Percentiles rank a stretch among this genome's conserved stretches.
phyloP scores from a whole-genome alignment of 495 filamentous ascomycete genomes.

The Tuber borchii region DNA sequence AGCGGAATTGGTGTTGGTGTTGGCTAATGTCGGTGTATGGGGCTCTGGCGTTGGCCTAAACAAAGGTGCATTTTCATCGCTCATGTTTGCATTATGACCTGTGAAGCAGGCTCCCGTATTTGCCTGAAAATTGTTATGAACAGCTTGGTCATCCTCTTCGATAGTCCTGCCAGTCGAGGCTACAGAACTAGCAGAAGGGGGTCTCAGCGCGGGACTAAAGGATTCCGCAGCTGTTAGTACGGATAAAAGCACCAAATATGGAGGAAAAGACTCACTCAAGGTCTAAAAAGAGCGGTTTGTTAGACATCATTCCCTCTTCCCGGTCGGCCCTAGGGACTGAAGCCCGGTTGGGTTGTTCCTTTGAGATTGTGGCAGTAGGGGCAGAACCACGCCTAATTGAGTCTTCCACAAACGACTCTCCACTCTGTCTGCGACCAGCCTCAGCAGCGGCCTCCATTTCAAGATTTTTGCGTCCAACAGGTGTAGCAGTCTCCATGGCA shows the following conservation, averaged over 20 bases:
- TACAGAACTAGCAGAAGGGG: conserved; percentile 25
- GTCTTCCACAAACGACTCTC: conserved; percentile 9
- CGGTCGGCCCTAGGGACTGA: conserved; percentile 7
- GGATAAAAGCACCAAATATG: conserved; percentile 11
- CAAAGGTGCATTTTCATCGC: conserved; percentile 12
- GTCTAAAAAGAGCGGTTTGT: conserved; percentile 12
- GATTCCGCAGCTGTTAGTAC: conserved; percentile 15
- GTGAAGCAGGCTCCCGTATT: conserved; percentile 11
- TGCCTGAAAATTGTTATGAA: not conserved
- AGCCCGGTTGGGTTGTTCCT: conserved; percentile 5
- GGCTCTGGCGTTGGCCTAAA: conserved; percentile 31
- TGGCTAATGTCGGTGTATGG: conserved; percentile 12
- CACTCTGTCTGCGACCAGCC: conserved; percentile 28
- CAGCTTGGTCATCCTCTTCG: conserved; percentile 19
- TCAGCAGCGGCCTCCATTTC: conserved; percentile 37
- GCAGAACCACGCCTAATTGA: conserved; percentile 8
- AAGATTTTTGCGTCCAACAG: conserved; percentile 28
- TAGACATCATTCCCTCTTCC: not conserved
- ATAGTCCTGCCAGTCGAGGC: conserved; percentile 33
- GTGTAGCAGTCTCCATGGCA: conserved; percentile 32
- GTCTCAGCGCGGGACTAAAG: conserved; percentile 29
- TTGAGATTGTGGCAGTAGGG: not conserved
- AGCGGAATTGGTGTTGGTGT: conserved; percentile 5
- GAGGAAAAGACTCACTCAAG: conserved; percentile 31
- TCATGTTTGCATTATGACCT: conserved; percentile 15